A percentile compares a stretch with the other conserved stretches of the same genome.
Conservation (phyloP, 2,329 filamentous ascomycete genomes). For the Fusarium phyllophilum region DNA sequence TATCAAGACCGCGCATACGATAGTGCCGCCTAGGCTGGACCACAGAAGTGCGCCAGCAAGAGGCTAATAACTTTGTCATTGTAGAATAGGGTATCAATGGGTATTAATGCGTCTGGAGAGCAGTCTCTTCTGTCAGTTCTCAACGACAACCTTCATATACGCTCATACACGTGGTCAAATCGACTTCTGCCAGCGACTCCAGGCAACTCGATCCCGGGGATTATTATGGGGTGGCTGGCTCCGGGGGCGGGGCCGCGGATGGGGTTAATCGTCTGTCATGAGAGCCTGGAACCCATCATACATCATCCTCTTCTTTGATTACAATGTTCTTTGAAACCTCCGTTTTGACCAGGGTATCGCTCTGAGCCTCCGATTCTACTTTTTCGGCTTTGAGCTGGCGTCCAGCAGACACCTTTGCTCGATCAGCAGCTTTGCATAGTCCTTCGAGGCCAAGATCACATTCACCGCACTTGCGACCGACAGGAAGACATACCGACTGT, state of each 20-base stretch:
- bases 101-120: constrained; percentile 31
- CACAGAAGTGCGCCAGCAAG: background rate
- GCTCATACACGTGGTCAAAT: constrained; percentile 38
- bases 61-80: constrained; percentile 10
- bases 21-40: constrained; percentile 31
- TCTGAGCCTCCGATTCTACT: constrained; percentile 39
- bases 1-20: constrained; percentile 21
- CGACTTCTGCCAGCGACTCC: constrained; percentile 21
- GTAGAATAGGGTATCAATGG: constrained; percentile 25
- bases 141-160: constrained; percentile 8
- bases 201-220: constrained; percentile 19
- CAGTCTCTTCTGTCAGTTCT: constrained; percentile 4
- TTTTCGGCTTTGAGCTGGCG: constrained; percentile 56
- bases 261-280: constrained; percentile 22
- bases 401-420: constrained; percentile 68
- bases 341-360: constrained; percentile 37
- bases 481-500: constrained; percentile 85
- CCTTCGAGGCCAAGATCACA: constrained; percentile 82
- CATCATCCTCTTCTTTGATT: constrained; percentile 46
- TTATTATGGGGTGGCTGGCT: constrained; percentile 37
- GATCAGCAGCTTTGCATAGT: constrained; percentile 78
- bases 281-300: constrained; percentile 14
- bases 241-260: constrained; percentile 37
- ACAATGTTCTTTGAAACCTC: constrained; percentile 35
- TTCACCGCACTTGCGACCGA: constrained; percentile 83